Evolutionary conservation across 352 stramenopile species (phyloP).

Genomic region (Phytophthora niederhauseri): DNA sequence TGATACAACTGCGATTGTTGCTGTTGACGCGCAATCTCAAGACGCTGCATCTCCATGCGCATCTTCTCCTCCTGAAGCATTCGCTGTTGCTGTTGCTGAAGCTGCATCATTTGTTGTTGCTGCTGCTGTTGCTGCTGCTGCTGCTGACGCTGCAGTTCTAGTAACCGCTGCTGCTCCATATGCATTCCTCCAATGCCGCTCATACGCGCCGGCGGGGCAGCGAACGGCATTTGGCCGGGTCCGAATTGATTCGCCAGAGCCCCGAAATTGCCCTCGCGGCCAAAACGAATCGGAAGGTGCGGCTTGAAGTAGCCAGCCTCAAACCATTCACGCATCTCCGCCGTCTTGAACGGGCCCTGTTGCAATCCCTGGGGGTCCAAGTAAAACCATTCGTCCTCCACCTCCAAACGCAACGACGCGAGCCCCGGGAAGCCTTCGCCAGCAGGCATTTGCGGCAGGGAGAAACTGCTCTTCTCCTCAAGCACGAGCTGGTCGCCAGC

Average conservation of each 20-base stretch:
- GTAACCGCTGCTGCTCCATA: constrained; percentile 52
- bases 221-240: constrained; percentile 75
- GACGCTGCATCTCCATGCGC: constrained; percentile 79
- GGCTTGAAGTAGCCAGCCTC: constrained; percentile 91
- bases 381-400: constrained; percentile 88
- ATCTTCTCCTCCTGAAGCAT: constrained; percentile 84
- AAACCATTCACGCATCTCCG: constrained; percentile 91
- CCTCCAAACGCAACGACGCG: constrained; percentile 45
- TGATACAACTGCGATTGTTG: constrained; percentile 64
- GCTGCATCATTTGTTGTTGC: constrained; percentile 61
- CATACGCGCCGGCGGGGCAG: constrained; percentile 35
- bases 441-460: constrained; percentile 25
- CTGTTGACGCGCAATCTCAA: constrained; percentile 77
- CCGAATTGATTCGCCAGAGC: constrained; percentile 79
- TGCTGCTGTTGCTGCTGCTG: constrained; percentile 38
- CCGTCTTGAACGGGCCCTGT: constrained; percentile 86
- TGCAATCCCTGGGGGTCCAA: constrained; percentile 83
- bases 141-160: constrained; percentile 70
- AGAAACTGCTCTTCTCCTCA: constrained; percentile 45
- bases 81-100: constrained; percentile 73
- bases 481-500: constrained; percentile 23
- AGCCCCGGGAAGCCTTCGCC: constrained; percentile 29
- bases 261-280: constrained; percentile 73
- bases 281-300: constrained; percentile 86
- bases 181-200: constrained; percentile 24